Conservation (phyloP, 495 filamentous ascomycete genomes). For the Diplogelasinospora grovesii region DNA sequence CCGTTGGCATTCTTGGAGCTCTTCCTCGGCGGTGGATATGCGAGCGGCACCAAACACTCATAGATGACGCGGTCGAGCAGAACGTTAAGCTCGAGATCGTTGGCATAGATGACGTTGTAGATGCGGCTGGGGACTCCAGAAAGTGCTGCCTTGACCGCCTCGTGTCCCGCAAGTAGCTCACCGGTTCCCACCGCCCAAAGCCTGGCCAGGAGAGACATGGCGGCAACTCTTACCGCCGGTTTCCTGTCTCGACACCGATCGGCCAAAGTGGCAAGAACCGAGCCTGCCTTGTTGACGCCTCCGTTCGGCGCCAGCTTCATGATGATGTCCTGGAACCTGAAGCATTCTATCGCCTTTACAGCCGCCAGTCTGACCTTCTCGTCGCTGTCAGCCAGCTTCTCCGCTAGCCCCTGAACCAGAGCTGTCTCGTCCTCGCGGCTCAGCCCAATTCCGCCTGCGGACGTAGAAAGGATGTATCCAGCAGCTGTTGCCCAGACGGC, state of each 20-base stretch:
- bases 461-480: slow-evolving; percentile 75
- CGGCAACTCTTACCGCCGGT: slow-evolving; percentile 71
- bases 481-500: slow-evolving; percentile 77
- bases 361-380: slow-evolving; percentile 86
- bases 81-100: slow-evolving; percentile 78
- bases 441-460: slow-evolving; percentile 78
- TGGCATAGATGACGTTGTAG: slow-evolving; percentile 82
- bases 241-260: slow-evolving; percentile 86
- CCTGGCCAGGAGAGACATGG: slow-evolving; percentile 72
- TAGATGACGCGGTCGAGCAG: slow-evolving; percentile 80
- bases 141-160: slow-evolving; percentile 62
- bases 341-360: slow-evolving; percentile 69
- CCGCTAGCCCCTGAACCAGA: slow-evolving; percentile 64
- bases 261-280: slow-evolving; percentile 69
- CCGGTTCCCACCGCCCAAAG: slow-evolving; percentile 89
- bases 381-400: slow-evolving; percentile 80
- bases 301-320: slow-evolving; percentile 71
- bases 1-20: slow-evolving; percentile 37
- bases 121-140: slow-evolving; percentile 79
- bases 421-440: slow-evolving; percentile 66
- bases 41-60: slow-evolving; percentile 76
- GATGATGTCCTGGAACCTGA: slow-evolving; percentile 71
- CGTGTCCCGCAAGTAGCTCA: slow-evolving; percentile 78
- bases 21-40: slow-evolving; percentile 69
- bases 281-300: slow-evolving; percentile 59